Percentiles rank a stretch among this genome's conserved stretches.
These are phyloP conservation scores for Rhynchospora breviuscula DNA, from an alignment of 176 grass and related monocot genomes.

Conservation along the genomic window DNA sequence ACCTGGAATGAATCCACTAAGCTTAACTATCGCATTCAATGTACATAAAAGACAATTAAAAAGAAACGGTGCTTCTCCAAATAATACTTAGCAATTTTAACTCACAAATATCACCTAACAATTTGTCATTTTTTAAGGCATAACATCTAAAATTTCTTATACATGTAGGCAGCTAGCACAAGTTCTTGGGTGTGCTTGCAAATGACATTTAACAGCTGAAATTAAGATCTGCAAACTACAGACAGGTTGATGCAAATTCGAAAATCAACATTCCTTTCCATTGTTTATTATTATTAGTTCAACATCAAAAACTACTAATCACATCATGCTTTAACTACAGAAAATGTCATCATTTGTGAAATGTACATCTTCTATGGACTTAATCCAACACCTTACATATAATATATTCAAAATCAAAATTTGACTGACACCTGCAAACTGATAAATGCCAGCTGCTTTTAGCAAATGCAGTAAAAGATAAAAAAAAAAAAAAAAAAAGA, in stretches of 20 bases:
- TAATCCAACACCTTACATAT: background rate
- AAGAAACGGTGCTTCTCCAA: background rate
- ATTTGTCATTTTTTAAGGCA: background rate
- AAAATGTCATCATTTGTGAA: background rate
- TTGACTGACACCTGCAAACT: background rate
- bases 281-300: too few relatives aligned
- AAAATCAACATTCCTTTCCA: too few relatives aligned
- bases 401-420: background rate
- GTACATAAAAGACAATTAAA: background rate
- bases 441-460: background rate
- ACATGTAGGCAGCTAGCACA: background rate
- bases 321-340: background rate
- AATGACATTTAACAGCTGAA: background rate
- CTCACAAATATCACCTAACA: background rate
- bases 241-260: background rate
- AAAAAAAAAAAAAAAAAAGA: background rate
- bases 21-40: background rate
- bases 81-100: background rate
- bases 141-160: background rate
- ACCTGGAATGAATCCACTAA: slow-evolving; percentile 9
- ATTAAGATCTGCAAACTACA: background rate
- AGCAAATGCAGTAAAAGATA: background rate
- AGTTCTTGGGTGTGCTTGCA: background rate
- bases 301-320: background rate
- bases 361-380: background rate